Conservation (phyloP, 805 yeast genomes). For the Schwanniomyces vanrijiae region DNA sequence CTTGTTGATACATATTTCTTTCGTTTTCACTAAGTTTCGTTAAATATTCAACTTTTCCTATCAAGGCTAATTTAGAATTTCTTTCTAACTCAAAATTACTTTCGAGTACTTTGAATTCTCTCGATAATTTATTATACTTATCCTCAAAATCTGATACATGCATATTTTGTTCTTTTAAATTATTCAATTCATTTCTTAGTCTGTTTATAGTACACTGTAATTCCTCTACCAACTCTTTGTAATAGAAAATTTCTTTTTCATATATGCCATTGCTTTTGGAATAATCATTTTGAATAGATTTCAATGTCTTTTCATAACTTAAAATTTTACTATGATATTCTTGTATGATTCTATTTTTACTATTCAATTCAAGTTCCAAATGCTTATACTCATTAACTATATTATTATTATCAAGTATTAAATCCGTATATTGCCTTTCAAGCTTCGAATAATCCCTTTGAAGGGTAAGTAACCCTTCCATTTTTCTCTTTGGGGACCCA, state of each 20-base stretch:
- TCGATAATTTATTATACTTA: constrained; percentile 29
- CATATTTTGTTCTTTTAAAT: constrained; percentile 8
- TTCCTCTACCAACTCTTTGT: constrained; percentile 33
- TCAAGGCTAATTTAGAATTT: constrained; percentile 50
- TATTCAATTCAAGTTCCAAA: constrained; percentile 29
- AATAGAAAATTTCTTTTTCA: constrained; percentile 28
- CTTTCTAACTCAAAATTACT: constrained; percentile 54
- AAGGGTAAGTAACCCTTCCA: constrained; percentile 3
- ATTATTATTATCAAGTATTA: constrained; percentile 25
- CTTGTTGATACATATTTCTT: not conserved
- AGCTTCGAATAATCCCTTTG: constrained; percentile 10
- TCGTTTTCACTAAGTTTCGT: constrained; percentile 33
- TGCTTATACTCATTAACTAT: constrained; percentile 26
- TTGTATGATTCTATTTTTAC: constrained; percentile 21
- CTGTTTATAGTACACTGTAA: constrained; percentile 25
- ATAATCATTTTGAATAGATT: constrained; percentile 28
- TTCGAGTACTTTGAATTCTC: constrained; percentile 41
- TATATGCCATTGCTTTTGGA: constrained; percentile 25
- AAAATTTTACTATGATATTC: constrained; percentile 26
- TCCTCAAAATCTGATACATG: constrained; percentile 15
- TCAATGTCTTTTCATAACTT: constrained; percentile 27
- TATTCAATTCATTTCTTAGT: constrained; percentile 17
- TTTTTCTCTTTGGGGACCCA: constrained; percentile 4
- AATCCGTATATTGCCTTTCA: constrained; percentile 29
- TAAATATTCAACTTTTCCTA: constrained; percentile 54